Evolutionary conservation across 305 asterid species (phyloP), one percentile per base, ranked within the genome.

Genomic region (Striga hermonthica): DNA sequence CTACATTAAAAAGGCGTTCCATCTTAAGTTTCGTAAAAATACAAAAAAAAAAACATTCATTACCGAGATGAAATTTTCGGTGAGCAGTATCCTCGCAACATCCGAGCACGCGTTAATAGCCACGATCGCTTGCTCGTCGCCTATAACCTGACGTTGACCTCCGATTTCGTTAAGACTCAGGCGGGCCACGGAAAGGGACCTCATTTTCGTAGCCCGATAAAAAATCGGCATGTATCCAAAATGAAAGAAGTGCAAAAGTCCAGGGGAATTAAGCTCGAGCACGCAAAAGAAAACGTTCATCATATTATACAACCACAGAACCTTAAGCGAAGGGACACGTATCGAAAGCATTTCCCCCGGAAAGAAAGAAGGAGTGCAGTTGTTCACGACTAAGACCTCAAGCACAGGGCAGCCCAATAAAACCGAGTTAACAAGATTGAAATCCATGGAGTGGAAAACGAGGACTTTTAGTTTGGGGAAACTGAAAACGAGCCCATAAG

Each of bases 231-330:
- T 4, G 43, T 34, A 49, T 31, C 72, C 76, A 50, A 12, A n/a
- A 45, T 60, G 60, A 9, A 47, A 13, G 6, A 72, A 28, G 35
- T 41, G 35, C 13, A 37, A 56, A 60, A 65, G 76, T 0, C 60
- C 60, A 7, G 76, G 76, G 55, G 50, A 13, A 9, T 72, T 64
- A 8, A 72, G 57, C 76, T 72, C 76, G 52, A 72, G 1, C 41
- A 59, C 53, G 60, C 57, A 44, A 41, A 11, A 14, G 9, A 52
- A 35, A 36, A n/a, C 4, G 28, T 8, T 11, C 9, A 36, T 5
- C 10, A 3, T 9, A 31, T 3, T 34, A 9, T 28, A 5, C 10
- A 71, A 5, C 43, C 15, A 41, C 11, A 72, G 16, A 35, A 38
- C 57, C 53, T 50, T 60, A 36, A 72, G 45, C 8, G 68, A 65